Base-by-base conservation (phyloP, 1,284 basidiomycete species). In the Ceratobasidium sp. region DNA sequence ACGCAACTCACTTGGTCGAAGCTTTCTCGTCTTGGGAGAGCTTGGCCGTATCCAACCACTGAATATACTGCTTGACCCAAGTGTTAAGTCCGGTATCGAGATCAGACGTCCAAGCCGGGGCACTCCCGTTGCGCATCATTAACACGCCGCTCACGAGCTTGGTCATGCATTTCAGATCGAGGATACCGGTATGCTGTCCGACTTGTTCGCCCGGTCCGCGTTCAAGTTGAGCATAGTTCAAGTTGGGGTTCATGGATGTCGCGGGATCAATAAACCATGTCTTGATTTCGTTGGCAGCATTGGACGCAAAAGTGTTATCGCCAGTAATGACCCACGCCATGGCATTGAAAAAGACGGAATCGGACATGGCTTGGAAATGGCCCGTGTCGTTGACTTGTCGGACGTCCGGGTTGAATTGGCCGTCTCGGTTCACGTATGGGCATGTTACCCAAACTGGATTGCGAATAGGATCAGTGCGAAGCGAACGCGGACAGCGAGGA, bases 161-260 rank as follows among this genome's bases (percentile, higher is more conserved):
- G 36, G 77, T 60, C 70, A 78, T 75, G 30, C 74, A 69, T 26
- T 78, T 64, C 39, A 78, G 75, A 58, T 80, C 79, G 28, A 80
- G 53, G 5, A 80, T 73, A 6, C 78, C 79, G 8, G 73, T 78
- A 39, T 76, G 71, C 30, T 74, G 53, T 5, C 76, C 76, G 2
- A 43, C 39, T 21, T 74, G 64, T 2, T 16, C 41, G 1, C 76
- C 76, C 12, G 78, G 79, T 1, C 81, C 81, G n/a, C 81, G 77
- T 21, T 77, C 57, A 34, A 81, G 73, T 71, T 82, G 81, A 2
- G 77, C 77, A 73, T 80, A 82, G 73, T 79, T 76, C 52, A 81
- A 46, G 72, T 80, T 78, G n/a, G 81, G 80, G 70, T 79, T 81
- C 78, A 81, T 80, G 23, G 71, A 64, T 5, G 79, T 80, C 3